A percentile compares a stretch with the other conserved stretches of the same genome.
phyloP scores from a whole-genome alignment of 2,329 filamentous ascomycete species.

The Botryotinia globosa region DNA sequence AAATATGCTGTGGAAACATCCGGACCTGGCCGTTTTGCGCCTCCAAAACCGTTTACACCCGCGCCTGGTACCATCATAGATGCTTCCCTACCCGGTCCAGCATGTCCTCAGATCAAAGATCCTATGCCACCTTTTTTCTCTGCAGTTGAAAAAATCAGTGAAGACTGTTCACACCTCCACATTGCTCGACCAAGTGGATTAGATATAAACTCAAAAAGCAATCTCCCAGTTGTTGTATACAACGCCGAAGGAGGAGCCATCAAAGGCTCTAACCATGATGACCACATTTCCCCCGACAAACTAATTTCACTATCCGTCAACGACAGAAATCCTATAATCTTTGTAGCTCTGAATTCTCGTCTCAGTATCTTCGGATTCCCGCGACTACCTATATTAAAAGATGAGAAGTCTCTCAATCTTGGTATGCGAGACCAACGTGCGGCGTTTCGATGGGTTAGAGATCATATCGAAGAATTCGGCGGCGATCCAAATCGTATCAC shows the following conservation, averaged over 20 bases:
- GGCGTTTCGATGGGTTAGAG: constrained; percentile 16
- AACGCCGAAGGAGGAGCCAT: constrained; percentile 14
- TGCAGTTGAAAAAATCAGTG: constrained; percentile 4
- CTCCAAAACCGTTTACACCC: constrained; percentile 10
- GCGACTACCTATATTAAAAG: not conserved
- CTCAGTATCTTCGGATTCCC: constrained; percentile 20
- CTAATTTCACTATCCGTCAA: constrained; percentile 2
- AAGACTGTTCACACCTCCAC: constrained; percentile 16
- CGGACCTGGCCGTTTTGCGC: constrained; percentile 4
- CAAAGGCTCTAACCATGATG: constrained; percentile 4
- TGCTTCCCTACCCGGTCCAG: constrained; percentile 1
- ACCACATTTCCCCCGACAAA: not conserved
- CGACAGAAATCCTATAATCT: constrained; percentile 16
- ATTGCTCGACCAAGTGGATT: constrained; percentile 5
- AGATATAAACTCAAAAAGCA: not conserved
- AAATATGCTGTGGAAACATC: constrained; percentile 19
- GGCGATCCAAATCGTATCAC: constrained; percentile 12
- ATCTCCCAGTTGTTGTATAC: constrained; percentile 19
- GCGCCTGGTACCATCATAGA: constrained; percentile 1
- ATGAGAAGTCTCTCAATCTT: constrained; percentile 16
- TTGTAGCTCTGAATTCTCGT: constrained; percentile 16
- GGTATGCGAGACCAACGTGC: constrained; percentile 21
- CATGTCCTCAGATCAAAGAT: constrained; percentile 17
- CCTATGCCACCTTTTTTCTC: constrained; percentile 19
- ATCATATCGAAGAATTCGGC: constrained; percentile 15